A percentile compares a stretch with the other conserved stretches of the same genome.
phyloP scores from a whole-genome alignment of 306 rosid species.

The Nissolia schottii region DNA sequence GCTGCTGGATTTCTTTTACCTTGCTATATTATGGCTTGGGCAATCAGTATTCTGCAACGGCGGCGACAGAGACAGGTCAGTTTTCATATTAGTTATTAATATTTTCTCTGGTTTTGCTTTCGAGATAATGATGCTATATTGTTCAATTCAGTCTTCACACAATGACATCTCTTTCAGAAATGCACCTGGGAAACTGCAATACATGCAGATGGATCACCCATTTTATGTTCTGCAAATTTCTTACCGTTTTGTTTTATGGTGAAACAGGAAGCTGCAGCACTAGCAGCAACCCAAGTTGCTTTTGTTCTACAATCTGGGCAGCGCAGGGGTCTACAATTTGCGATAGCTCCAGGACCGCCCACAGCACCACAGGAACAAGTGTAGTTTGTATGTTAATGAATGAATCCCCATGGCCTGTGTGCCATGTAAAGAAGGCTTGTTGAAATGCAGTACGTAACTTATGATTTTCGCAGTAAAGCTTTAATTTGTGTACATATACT shows the following conservation, averaged over 20 bases:
- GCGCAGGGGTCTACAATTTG: constrained; percentile 74
- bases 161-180: not conserved
- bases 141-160: not conserved
- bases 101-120: not conserved
- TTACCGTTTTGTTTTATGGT: constrained; percentile 5
- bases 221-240: not conserved
- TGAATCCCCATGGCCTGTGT: constrained; percentile 4
- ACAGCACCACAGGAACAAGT: constrained; percentile 55
- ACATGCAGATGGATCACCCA: not conserved
- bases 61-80: constrained; percentile 92
- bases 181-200: not conserved
- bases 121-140: constrained; percentile 29
- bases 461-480: constrained; percentile 28
- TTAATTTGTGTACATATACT: constrained; percentile 26
- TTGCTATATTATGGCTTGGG: constrained; percentile 99
- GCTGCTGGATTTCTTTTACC: constrained; percentile 98
- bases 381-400: constrained; percentile 30
- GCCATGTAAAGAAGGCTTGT: constrained; percentile 28
- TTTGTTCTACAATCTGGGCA: constrained; percentile 89
- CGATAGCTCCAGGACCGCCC: constrained; percentile 70
- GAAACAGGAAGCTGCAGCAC: constrained; percentile 89
- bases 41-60: constrained; percentile 90
- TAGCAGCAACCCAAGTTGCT: constrained; percentile 99
- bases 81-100: constrained; percentile 16
- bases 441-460: constrained; percentile 19